Evolutionary conservation across 2,329 filamentous ascomycete genomes (phyloP).

Genomic region (Hypoxylon sp.): DNA sequence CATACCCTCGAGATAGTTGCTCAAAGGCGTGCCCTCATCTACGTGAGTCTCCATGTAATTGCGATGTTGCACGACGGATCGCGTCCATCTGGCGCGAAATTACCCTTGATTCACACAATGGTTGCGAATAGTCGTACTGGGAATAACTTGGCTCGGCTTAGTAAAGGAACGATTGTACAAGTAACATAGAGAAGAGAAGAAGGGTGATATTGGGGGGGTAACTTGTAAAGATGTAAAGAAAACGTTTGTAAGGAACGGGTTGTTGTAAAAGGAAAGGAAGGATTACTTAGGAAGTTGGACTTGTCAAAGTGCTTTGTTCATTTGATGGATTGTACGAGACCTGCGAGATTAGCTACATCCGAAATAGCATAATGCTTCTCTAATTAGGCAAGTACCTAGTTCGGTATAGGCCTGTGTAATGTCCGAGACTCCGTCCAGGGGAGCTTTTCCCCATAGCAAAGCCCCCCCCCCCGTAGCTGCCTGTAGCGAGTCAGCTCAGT

Average conservation of each 20-base stretch:
- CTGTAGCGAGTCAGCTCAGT: constrained; percentile 12
- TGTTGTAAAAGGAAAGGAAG: constrained; percentile 29
- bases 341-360: constrained; percentile 33
- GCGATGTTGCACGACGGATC: constrained; percentile 50
- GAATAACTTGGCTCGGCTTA: constrained; percentile 11
- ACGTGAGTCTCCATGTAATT: constrained; percentile 56
- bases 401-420: constrained; percentile 40
- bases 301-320: constrained; percentile 45
- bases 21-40: constrained; percentile 56
- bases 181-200: constrained; percentile 31
- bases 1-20: constrained; percentile 56
- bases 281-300: background rate
- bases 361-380: constrained; percentile 28
- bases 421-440: constrained; percentile 42
- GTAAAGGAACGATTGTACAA: constrained; percentile 14
- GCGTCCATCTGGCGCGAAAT: constrained; percentile 53
- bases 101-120: constrained; percentile 29
- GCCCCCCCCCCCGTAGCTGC: constrained; percentile 1
- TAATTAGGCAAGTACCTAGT: constrained; percentile 36
- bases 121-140: constrained; percentile 16
- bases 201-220: background rate
- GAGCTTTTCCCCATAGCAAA: constrained; percentile 38
- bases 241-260: constrained; percentile 18
- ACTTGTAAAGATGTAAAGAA: constrained; percentile 9
- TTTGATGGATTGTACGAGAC: constrained; percentile 40